Evolutionary conservation across 78 protist genomes (phyloP).

Genomic region (Isochrysis galbana): DNA sequence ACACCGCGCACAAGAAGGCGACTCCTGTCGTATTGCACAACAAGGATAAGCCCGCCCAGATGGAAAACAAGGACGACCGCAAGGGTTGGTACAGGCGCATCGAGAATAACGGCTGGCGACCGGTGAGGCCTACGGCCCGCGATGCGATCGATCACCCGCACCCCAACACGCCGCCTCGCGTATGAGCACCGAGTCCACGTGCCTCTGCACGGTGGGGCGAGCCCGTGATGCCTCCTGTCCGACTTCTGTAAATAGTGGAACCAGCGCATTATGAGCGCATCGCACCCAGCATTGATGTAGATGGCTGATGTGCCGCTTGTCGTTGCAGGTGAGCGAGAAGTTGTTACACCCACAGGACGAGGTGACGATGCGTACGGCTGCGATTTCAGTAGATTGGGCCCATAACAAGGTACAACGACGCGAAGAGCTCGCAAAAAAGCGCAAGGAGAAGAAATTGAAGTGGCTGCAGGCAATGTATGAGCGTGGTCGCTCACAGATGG

Average conservation of each 20-base stretch:
- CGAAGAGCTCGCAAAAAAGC: not conserved
- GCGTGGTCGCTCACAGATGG: no score
- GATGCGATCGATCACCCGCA: no score
- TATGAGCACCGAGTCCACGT: no score
- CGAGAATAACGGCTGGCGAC: slow-evolving; percentile 33
- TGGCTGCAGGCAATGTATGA: not conserved
- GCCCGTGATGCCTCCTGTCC: no score
- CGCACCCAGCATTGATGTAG: no score
- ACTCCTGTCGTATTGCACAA: not conserved
- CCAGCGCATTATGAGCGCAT: no score
- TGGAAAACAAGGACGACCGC: not conserved
- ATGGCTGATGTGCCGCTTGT: no score
- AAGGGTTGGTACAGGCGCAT: not conserved
- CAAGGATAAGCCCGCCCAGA: not conserved
- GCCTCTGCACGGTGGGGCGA: no score
- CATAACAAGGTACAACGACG: not conserved
- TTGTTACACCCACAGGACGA: no score
- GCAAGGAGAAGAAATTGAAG: not conserved
- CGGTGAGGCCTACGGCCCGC: not conserved
- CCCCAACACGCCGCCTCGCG: no score
- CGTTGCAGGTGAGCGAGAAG: no score
- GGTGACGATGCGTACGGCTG: not conserved
- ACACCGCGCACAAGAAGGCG: not conserved
- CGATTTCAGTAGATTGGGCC: not conserved
- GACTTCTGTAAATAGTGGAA: no score